Base-by-base conservation (phyloP, 495 filamentous ascomycete species). In the Aspergillus ostianus region DNA sequence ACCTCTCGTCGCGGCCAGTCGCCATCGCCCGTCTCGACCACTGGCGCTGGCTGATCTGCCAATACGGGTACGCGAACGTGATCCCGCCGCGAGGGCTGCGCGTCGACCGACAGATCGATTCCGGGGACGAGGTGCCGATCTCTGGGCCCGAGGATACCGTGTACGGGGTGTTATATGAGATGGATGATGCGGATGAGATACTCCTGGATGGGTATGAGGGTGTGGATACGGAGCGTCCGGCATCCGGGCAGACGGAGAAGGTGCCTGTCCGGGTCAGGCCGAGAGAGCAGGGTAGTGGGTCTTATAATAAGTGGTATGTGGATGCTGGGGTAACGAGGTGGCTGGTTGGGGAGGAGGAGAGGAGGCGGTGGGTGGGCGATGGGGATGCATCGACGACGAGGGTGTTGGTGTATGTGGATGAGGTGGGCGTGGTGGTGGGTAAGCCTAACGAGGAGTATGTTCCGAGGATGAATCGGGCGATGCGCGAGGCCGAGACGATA, bases 11-110 rank as follows among this genome's bases (percentile, higher is more conserved):
- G 6, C 82, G 64, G 13, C 81, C 80, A 0, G 64, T 77, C 1
- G 74, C 76, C 53, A 68, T 80, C 57, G 69, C 77, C 51, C 63
- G 77, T 0, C 76, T 91, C 2, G 65, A 73, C 1, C 65, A 68
- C 19, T 89, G 84, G 75, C 72, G 77, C 53, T 90, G 87, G 86
- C 75, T 87, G 13, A 90, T 90, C 73, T 87, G 86, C 60, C 66
- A 77, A 45, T 67, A 82, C 7, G 88, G 88, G 6, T 91, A 90
- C 65, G 89, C 89, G 8, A 91, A 91, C 53, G 79, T 91, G 12
- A 70, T 89, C 10, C 73, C 74, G 9, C 73, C 72, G 1, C 6
- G 32, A 0, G 68, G 67, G 0, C 51, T 74, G 20, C 70, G 74
- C 9, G 60, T 73, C 2, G 64, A 65, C 0, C 7, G 49, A 6